phyloP scores from a whole-genome alignment of 768 basidiomycete species.

The Russula ochroleuca region DNA sequence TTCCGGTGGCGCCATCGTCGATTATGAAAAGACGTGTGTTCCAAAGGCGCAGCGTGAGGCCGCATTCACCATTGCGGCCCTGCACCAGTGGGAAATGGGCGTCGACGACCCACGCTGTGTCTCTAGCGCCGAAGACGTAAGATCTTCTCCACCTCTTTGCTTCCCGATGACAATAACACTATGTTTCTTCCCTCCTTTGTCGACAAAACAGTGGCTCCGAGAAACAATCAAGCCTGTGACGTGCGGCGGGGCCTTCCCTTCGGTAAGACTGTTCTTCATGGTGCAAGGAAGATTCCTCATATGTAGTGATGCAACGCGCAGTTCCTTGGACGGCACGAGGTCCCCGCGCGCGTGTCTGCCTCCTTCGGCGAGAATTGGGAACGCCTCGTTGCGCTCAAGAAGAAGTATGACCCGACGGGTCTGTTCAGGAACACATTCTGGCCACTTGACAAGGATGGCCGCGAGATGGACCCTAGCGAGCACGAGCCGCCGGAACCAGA shows the following conservation, averaged over 20 bases:
- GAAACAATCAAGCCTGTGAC: slow-evolving; percentile 66
- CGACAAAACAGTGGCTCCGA: slow-evolving; percentile 64
- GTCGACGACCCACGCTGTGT: slow-evolving; percentile 78
- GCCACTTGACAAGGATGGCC: slow-evolving; percentile 61
- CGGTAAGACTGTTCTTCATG: slow-evolving; percentile 48
- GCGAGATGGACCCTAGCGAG: slow-evolving; percentile 48
- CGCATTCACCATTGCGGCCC: slow-evolving; percentile 78
- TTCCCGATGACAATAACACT: slow-evolving; percentile 21
- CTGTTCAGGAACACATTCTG: slow-evolving; percentile 78
- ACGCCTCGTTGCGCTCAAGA: slow-evolving; percentile 66
- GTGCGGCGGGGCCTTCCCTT: slow-evolving; percentile 78
- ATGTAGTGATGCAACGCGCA: slow-evolving; percentile 32
- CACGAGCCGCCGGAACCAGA: slow-evolving; percentile 59
- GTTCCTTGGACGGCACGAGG: slow-evolving; percentile 74
- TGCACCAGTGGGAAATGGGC: slow-evolving; percentile 91
- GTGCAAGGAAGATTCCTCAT: slow-evolving; percentile 1
- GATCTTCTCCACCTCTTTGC: slow-evolving; percentile 24
- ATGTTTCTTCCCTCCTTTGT: not conserved
- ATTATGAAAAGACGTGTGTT: slow-evolving; percentile 68
- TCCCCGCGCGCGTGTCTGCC: slow-evolving; percentile 54
- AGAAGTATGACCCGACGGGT: slow-evolving; percentile 68
- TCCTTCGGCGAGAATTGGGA: slow-evolving; percentile 76
- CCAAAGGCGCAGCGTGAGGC: slow-evolving; percentile 78
- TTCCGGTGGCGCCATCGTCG: slow-evolving; percentile 72
- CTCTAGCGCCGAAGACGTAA: slow-evolving; percentile 74